phyloP scores from a whole-genome alignment of 2,329 filamentous ascomycete species.

The Colletotrichum destructivum region DNA sequence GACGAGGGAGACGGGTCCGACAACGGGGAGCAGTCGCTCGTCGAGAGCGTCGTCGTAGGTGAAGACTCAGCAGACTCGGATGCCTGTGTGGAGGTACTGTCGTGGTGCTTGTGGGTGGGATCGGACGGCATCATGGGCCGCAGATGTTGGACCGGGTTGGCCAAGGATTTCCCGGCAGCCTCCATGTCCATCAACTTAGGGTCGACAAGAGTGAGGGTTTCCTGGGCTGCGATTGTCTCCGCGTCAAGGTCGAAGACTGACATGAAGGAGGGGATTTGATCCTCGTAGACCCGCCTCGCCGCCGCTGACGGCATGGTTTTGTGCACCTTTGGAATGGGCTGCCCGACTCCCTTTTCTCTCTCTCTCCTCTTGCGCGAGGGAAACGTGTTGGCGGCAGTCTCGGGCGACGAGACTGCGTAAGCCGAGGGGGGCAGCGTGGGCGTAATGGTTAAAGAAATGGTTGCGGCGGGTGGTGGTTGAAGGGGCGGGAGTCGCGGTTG shows the following conservation, averaged over 20 bases:
- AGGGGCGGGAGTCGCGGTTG: conserved; percentile 28
- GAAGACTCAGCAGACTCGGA: conserved; percentile 94
- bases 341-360: conserved; percentile 41
- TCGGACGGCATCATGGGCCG: conserved; percentile 60
- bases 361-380: conserved; percentile 42
- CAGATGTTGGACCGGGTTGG: conserved; percentile 56
- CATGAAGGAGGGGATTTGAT: conserved; percentile 83
- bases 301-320: conserved; percentile 74
- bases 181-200: conserved; percentile 67
- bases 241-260: conserved; percentile 79
- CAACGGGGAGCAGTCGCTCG: conserved; percentile 90
- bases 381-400: conserved; percentile 39
- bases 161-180: conserved; percentile 53
- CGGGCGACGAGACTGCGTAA: conserved; percentile 38
- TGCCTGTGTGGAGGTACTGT: conserved; percentile 83
- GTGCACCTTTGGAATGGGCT: conserved; percentile 40
- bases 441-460: conserved; percentile 40
- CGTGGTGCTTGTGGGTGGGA: conserved; percentile 77
- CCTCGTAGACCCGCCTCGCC: conserved; percentile 74
- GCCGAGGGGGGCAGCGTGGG: conserved; percentile 30
- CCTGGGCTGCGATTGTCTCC: conserved; percentile 67
- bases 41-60: conserved; percentile 93
- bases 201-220: conserved; percentile 69
- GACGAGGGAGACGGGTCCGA: conserved; percentile 93
- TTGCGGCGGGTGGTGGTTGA: conserved; percentile 37